Evolutionary conservation across 345 rosid genomes (phyloP).

Genomic region (Gossypium mustelinum): DNA sequence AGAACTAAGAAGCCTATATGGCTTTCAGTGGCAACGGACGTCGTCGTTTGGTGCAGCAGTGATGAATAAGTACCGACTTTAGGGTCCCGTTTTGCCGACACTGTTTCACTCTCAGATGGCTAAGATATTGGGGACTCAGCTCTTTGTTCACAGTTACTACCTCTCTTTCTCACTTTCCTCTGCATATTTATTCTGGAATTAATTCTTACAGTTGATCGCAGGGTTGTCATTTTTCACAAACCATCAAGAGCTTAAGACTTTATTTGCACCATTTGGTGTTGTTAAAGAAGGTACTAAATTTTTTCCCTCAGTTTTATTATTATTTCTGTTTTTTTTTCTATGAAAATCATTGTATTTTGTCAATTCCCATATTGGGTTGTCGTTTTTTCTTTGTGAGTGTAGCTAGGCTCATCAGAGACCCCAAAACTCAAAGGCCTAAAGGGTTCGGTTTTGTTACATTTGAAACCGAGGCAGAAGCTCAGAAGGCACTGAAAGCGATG

Average conservation of each 20-base stretch:
- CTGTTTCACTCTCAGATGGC: constrained; percentile 29
- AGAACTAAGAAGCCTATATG: neutral
- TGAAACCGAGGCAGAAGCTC: constrained; percentile 52
- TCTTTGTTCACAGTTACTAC: constrained; percentile 49
- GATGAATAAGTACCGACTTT: neutral
- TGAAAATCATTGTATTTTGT: neutral
- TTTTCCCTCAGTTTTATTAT: neutral
- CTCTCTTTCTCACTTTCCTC: neutral
- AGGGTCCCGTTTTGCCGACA: neutral
- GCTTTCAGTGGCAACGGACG: neutral
- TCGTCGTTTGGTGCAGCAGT: neutral
- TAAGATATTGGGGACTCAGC: constrained; percentile 32
- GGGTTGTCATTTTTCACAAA: constrained; percentile 41
- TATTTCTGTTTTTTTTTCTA: neutral
- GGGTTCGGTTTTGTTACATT: constrained; percentile 70
- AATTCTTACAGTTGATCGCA: neutral
- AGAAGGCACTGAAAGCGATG: constrained; percentile 53
- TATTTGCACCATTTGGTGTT: constrained; percentile 44
- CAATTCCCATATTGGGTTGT: neutral
- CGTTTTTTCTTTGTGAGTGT: neutral
- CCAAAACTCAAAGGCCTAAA: constrained; percentile 54
- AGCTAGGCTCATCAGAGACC: constrained; percentile 53
- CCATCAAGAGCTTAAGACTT: constrained; percentile 19
- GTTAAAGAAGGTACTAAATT: constrained; percentile 30
- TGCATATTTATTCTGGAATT: neutral